Evolutionary conservation across 2,329 filamentous ascomycete genomes (phyloP).

Genomic region (Fusarium sp.): DNA sequence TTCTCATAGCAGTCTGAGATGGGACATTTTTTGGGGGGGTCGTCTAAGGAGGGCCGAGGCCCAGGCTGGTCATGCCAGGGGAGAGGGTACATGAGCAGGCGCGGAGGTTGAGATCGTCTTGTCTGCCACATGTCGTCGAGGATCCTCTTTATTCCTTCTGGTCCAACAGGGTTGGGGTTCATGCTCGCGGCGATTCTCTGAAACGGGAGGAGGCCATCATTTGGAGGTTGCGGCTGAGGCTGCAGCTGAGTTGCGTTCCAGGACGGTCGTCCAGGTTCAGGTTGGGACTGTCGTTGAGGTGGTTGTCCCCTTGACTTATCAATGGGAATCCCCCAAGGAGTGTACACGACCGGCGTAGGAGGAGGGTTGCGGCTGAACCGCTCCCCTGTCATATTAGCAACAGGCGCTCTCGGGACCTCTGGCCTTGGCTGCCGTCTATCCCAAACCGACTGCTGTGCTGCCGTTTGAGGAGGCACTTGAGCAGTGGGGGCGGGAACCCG

Average conservation of each 20-base stretch:
- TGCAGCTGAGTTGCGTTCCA: background rate
- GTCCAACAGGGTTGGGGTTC: background rate
- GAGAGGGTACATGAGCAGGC: slow-evolving; percentile 24
- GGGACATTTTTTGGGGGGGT: slow-evolving; percentile 29
- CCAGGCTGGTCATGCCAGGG: slow-evolving; percentile 37
- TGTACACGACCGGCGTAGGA: too few species aligned
- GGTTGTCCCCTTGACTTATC: too few species aligned
- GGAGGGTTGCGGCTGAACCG: background rate
- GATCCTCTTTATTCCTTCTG: background rate
- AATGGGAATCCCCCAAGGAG: too few species aligned
- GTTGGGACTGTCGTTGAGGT: too few species aligned
- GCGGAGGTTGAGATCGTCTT: slow-evolving; percentile 17
- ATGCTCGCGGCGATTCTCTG: background rate
- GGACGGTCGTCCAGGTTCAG: too few species aligned
- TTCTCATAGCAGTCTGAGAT: slow-evolving; percentile 2
- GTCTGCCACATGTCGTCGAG: background rate
- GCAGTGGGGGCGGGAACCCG: too few species aligned
- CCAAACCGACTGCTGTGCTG: too few species aligned
- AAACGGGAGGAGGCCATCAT: background rate
- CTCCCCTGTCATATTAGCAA: background rate
- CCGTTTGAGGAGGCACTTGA: background rate
- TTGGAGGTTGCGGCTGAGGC: background rate
- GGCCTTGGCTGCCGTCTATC: background rate
- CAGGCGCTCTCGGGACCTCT: background rate
- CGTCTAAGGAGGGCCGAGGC: background rate